Evolutionary conservation across 169 alveolate genomes (phyloP), one percentile per base, ranked within the genome.

Genomic region (Perkinsus marinus): DNA sequence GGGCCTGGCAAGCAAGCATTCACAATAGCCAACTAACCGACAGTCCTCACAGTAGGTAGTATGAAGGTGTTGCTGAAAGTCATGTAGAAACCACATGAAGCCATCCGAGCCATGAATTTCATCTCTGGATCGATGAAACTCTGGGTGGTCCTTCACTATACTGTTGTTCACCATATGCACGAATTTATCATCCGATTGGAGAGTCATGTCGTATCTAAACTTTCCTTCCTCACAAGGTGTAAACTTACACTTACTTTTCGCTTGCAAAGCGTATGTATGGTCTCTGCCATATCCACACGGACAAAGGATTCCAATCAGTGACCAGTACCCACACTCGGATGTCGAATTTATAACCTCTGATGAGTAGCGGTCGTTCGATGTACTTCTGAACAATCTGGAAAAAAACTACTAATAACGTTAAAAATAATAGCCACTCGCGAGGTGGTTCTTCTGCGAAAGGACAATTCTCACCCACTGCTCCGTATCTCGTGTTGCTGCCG

Each of bases 241-340:
- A 3, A 10, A 13, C 3, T 2, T 2, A 19, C 30, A 57, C 34
- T 26, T 2, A 57, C 79, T 57, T 57, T 26, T 57, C 79, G 34
- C 79, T 57, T 0, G 79, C 79, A 16, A 57, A 57, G 36, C 98
- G 94, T 17, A 97, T 90, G 91, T 96, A 96, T 89, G 97, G 95
- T 39, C 96, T 95, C 69, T 94, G 96, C 92, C 94, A 96, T 68
- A 95, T 91, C 95, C 96, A 95, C 10, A 95, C 94, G 38, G 95
- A 95, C 39, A 97, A 92, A 39, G 98, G 98, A 68, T 94, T 94
- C 93, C 97, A 95, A 92, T 93, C 94, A 39, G 98, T 95, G 6
- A 97, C 96, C 43, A 96, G 94, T 39, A 96, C 97, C 98, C 98
- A 97, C 93, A 95, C 95, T 89, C 98, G 92, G 17, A 97, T 96